These are phyloP conservation scores for Syzygium oleosum DNA, from an alignment of 345 rosid genomes.

Conservation along the genomic window DNA sequence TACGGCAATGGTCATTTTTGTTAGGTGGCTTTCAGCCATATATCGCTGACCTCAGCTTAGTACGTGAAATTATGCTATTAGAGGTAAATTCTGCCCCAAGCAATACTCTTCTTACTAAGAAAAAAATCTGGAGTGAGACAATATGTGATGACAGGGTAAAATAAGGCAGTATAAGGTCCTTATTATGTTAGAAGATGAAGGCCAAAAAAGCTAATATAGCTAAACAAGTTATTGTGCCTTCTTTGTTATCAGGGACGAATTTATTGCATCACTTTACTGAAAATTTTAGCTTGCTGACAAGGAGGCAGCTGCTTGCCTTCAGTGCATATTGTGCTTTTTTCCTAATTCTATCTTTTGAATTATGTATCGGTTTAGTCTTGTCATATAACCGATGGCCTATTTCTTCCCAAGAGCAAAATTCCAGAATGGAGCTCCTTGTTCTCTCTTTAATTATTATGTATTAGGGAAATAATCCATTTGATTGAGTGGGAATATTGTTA, in stretches of 20 bases:
- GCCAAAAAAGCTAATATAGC: not conserved
- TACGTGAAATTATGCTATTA: conserved; percentile 44
- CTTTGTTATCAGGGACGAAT: not conserved
- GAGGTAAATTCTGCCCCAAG: conserved; percentile 1
- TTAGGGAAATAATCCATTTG: not conserved
- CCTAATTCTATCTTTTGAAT: not conserved
- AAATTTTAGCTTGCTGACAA: not conserved
- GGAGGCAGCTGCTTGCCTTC: not conserved
- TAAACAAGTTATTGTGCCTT: not conserved
- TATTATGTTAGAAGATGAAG: not conserved
- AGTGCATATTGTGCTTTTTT: not conserved
- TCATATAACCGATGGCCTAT: not conserved
- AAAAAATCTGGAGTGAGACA: not conserved
- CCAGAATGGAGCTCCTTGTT: not conserved
- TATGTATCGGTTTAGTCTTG: not conserved
- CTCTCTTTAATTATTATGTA: not conserved
- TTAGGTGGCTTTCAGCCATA: conserved; percentile 70
- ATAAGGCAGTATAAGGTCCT: too few species aligned
- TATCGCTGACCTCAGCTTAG: conserved; percentile 79
- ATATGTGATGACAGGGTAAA: not conserved
- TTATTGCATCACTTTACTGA: not conserved
- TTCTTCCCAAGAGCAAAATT: not conserved
- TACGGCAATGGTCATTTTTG: conserved; percentile 53
- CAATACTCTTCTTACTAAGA: not conserved
- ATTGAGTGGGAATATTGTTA: not conserved